Evolutionary conservation across 2,329 filamentous ascomycete species (phyloP), one percentile per base, ranked within the genome.

Genomic region (Blastomyces silverae): DNA sequence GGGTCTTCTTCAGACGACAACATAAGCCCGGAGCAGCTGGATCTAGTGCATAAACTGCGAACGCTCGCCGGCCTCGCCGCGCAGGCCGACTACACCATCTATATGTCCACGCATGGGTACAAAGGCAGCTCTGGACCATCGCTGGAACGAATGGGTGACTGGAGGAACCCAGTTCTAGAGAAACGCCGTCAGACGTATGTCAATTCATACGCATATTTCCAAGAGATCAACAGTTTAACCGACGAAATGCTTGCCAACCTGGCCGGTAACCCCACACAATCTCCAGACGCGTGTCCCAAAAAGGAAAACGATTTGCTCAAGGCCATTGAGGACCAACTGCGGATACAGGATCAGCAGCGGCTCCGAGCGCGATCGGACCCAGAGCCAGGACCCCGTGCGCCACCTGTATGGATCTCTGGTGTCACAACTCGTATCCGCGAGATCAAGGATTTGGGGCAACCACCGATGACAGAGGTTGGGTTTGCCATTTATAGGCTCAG

Each of bases 71-170:
- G 69, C 11, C 64, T 69, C 20, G 57, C 53, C 2, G 42, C 63
- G 7, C 42, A 42, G 17, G 71, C 71, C 0, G 72, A 73, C 56
- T 69, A 65, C 25, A 65, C 60, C 1, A 72, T 73, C 28, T 64
- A 68, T 63, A 67, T 73, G 2, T 67, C 69, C 0, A 72, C 73
- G 70, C 34, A 71, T 10, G 71, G 70, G 4, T 73, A 73, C 44
- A 67, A 67, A 22, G 70, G 69, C 11, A 65, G 68, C 60, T 52
- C 50, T 42, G 53, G 56, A 8, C 64, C 55, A 2, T 2, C 17
- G 0, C 57, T 53, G 2, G 53, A 42, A 37, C 37, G 66, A 28
- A 58, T 31, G 7, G 8, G 10, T 46, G 11, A 34, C 4, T 11
- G 25, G 42, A 39, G 46, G 17, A 31, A 15, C 39, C 17, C 37